Percentiles rank a stretch among this genome's conserved stretches.
Conservation (phyloP, 2,329 filamentous ascomycete species). For the Anthostomella pinea region DNA sequence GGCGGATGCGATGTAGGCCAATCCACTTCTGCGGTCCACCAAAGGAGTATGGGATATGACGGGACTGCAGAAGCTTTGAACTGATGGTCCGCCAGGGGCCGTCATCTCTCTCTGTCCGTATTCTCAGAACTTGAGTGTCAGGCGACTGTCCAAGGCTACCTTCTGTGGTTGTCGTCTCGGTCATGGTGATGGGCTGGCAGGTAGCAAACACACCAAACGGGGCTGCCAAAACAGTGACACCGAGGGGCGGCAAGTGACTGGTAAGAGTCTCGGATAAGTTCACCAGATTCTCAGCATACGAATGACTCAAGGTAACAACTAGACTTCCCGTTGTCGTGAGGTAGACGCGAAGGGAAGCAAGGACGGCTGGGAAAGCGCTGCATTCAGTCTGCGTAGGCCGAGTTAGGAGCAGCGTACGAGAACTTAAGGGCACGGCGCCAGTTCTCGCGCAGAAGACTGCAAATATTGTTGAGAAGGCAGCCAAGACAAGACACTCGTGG, state of each 20-base stretch:
- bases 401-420: constrained; percentile 48
- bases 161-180: constrained; percentile 34
- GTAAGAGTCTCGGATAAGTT: constrained; percentile 43
- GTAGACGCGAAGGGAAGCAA: constrained; percentile 53
- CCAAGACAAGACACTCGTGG: constrained; percentile 54
- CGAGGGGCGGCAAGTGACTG: constrained; percentile 38
- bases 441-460: constrained; percentile 47
- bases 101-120: constrained; percentile 39
- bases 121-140: constrained; percentile 47
- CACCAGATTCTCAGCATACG: constrained; percentile 45
- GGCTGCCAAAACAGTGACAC: constrained; percentile 49
- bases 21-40: constrained; percentile 47
- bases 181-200: constrained; percentile 36
- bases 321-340: constrained; percentile 55
- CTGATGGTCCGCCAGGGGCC: constrained; percentile 51
- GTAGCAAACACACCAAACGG: constrained; percentile 51
- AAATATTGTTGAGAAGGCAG: constrained; percentile 50
- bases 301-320: constrained; percentile 47
- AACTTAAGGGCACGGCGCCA: constrained; percentile 51
- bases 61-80: constrained; percentile 47
- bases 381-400: constrained; percentile 31
- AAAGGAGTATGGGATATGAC: constrained; percentile 44
- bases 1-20: constrained; percentile 47
- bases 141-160: constrained; percentile 47
- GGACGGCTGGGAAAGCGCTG: constrained; percentile 31